Evolutionary conservation across 169 alveolate species (phyloP).

Genomic region (Perkinsus marinus): DNA sequence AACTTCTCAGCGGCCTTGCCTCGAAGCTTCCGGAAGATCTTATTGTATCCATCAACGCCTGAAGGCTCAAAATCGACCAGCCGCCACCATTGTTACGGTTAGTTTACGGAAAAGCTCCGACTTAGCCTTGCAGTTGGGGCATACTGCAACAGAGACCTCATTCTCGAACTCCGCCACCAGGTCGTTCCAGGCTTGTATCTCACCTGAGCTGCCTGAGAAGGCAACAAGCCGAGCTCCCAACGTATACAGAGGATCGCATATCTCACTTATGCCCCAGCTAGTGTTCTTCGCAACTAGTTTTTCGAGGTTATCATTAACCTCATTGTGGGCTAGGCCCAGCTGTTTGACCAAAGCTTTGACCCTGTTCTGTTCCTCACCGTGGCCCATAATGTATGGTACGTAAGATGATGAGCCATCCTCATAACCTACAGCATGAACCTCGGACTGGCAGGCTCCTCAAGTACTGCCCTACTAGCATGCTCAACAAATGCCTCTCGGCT

Average conservation of each 20-base stretch:
- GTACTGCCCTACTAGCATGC: background rate
- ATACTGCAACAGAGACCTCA: background rate
- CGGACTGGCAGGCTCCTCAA: too few species aligned
- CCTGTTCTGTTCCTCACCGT: background rate
- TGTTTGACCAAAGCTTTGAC: background rate
- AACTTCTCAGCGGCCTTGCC: background rate
- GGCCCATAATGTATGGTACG: background rate
- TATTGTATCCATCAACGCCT: background rate
- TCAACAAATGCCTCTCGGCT: background rate
- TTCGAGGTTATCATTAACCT: background rate
- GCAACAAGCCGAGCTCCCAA: too few species aligned
- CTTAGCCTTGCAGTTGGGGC: background rate
- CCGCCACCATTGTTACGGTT: background rate
- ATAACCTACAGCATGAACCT: background rate
- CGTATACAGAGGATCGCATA: too few species aligned
- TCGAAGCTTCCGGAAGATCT: background rate
- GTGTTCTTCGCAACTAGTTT: background rate
- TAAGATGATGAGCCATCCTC: background rate
- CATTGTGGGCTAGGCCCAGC: background rate
- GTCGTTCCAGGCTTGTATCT: background rate
- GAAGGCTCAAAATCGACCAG: background rate
- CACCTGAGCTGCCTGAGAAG: background rate
- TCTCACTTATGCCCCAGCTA: background rate
- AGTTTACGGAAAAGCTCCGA: background rate
- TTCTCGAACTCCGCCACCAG: background rate